A percentile compares a stretch with the other conserved stretches of the same genome.
Conservation (phyloP, 129 eudicot genomes). For the carrot (Daucus carota) region DNA sequence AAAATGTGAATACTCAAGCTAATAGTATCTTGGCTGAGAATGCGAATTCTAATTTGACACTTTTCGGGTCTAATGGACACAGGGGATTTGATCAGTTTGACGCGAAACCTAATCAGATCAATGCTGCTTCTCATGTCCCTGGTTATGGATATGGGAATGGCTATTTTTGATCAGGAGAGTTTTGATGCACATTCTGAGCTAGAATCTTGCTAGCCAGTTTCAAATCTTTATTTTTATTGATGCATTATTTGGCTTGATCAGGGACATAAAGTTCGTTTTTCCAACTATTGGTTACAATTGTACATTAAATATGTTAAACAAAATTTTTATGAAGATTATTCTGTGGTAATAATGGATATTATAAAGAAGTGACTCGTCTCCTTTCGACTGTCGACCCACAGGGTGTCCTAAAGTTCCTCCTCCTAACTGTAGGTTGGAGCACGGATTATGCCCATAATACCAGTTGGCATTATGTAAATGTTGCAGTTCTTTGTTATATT, state of each 20-base stretch:
- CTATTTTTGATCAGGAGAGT: conserved; percentile 4
- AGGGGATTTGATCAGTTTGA: conserved; percentile 28
- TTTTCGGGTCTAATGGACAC: conserved; percentile 18
- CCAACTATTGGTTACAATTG: background rate
- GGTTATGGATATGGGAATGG: conserved; percentile 25
- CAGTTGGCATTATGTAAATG: background rate
- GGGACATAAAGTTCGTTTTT: background rate
- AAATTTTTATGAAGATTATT: background rate
- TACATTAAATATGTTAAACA: background rate
- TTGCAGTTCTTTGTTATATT: no score
- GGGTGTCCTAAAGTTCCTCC: background rate
- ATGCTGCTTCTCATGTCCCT: conserved; percentile 15
- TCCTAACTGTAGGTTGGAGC: background rate
- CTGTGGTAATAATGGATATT: background rate
- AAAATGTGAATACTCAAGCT: conserved; percentile 21
- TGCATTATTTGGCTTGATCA: background rate
- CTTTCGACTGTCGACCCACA: background rate
- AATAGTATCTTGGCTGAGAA: conserved; percentile 18
- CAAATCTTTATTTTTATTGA: background rate
- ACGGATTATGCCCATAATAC: background rate
- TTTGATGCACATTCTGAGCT: background rate
- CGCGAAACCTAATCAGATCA: conserved; percentile 15
- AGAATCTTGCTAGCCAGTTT: background rate
- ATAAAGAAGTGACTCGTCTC: background rate
- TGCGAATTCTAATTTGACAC: conserved; percentile 12